Evolutionary conservation across 116 monocot species (phyloP), one percentile per base, ranked within the genome.

Genomic region (Dioscorea cayenensis): DNA sequence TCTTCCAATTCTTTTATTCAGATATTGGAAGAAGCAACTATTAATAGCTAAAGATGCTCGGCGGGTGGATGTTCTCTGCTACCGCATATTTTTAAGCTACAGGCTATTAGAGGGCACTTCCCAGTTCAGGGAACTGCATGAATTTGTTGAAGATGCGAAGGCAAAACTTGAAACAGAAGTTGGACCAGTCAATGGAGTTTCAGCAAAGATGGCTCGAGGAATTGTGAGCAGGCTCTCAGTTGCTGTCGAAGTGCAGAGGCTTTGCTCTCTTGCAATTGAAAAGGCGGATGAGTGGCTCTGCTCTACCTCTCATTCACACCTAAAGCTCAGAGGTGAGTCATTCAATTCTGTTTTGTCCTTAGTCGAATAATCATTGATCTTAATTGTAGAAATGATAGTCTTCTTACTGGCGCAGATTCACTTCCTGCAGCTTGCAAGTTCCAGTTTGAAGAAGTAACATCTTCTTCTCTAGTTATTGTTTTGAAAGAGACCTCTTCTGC

Each of bases 21-120:
- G 97, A 62, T 91, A 69, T 73, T 99, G 94, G 97, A 99, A 81
- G 83, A 93, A 94, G 80, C 97, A 99, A 78, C 81, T 99, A 23
- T 65, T 60, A 63, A 82, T 88, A 58, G 97, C 94, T 20, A 99
- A 84, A 77, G 97, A 94, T 77, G 94, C 97, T 63, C 93, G 97
- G 2, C 88, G 97, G 28, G 80, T 94, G 23, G 97, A 99, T 78
- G 77, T 89, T 72, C 91, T 99, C 20, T 99, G 97, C 70, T 76
- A 94, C 28, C 84, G 97, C 13, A 93, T 99, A 76, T 85, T 51
- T 66, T 64, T 99, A 52, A 89, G 90, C 69, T 86, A 83, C 66
- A 90, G 93, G 77, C 77, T 99, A 60, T 70, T 99, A 49, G 83
- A 86, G 55, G 89, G 94, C 49, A 99, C 97, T 65, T 76, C 66